Base-by-base conservation (phyloP, 2,329 filamentous ascomycete genomes). In the Remersonia thermophila region DNA sequence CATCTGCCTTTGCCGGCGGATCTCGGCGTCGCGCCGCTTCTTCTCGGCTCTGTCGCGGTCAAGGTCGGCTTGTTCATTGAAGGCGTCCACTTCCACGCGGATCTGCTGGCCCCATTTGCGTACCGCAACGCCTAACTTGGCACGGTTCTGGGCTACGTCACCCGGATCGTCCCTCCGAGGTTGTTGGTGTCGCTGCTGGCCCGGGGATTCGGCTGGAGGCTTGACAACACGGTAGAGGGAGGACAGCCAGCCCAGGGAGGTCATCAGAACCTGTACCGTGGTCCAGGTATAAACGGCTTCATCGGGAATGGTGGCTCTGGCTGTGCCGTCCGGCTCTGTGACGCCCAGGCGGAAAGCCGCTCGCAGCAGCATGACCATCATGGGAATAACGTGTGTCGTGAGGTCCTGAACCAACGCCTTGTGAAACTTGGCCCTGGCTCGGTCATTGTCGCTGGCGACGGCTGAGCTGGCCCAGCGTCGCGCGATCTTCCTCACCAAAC, bases 361-460 rank as follows among this genome's bases (percentile, higher is more conserved):
- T n/a, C 32, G 36, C 12, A 46, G 20, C n/a, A 37, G 26, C 6
- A 38, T 16, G 12, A 45, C 37, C 6, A 42, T 30, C 37, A 43
- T 43, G 2, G 44, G 44, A 10, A 45, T 43, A 13, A 37, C 7
- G 9, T 15, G 36, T 9, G 25, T 15, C 3, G 27, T 27, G n/a
- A 46, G 16, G 15, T 43, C 42, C 3, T 36, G 18, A 3, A 14
- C 16, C 2, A 40, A 10, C 12, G 12, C 15, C 2, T 32, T 7
- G 25, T 11, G 16, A 9, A 34, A 20, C 9, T n/a, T 27, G 3
- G 9, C 8, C 15, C 7, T 10, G 23, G 9, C n/a, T n/a, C n/a
- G n/a, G n/a, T n/a, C n/a, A n/a, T n/a, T n/a, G n/a, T n/a, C n/a
- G n/a, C n/a, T n/a, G n/a, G n/a, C n/a, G n/a, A n/a, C n/a, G n/a